A percentile compares a stretch with the other conserved stretches of the same genome.
These are phyloP conservation scores for Chlorella sp. DNA, from an alignment of 139 green algal genomes.

Conservation along the genomic window DNA sequence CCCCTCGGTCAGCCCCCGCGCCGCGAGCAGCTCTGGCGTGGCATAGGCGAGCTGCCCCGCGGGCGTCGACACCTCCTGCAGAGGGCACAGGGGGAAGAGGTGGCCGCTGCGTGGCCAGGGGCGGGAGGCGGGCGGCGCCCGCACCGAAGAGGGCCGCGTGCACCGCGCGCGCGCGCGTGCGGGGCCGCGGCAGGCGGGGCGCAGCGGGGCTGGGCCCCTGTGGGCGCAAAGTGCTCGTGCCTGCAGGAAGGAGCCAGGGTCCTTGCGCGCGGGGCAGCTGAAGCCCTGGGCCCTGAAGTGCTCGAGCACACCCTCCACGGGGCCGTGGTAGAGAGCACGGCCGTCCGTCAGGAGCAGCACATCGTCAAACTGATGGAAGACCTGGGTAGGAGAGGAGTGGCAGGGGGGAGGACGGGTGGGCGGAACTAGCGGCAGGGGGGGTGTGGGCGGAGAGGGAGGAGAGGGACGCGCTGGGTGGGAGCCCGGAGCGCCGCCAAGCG, in stretches of 20 bases:
- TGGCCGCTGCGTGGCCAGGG: neutral
- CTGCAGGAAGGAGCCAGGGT: conserved; percentile 68
- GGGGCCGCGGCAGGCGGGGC: no score
- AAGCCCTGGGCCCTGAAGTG: conserved; percentile 71
- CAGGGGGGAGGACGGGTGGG: no score
- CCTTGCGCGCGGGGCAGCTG: conserved; percentile 67
- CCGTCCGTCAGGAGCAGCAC: conserved; percentile 67
- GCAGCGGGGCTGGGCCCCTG: no score
- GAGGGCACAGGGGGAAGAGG: no score
- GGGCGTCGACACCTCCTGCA: conserved; percentile 54
- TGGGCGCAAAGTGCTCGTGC: no score
- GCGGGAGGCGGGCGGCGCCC: no score
- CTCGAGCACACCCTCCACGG: conserved; percentile 47
- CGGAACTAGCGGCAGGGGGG: no score
- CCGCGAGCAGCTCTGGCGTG: conserved; percentile 21
- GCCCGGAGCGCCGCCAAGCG: no score
- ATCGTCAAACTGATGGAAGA: conserved; percentile 70
- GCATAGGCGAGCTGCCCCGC: conserved; percentile 38
- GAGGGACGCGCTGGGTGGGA: no score
- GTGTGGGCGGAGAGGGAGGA: no score
- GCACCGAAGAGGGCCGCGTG: neutral
- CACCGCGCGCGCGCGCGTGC: no score
- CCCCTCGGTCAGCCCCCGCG: neutral
- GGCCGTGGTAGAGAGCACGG: conserved; percentile 68
- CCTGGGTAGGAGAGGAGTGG: neutral